These are phyloP conservation scores for Trichoderma sp. DNA, from an alignment of 2,329 filamentous ascomycete genomes.

Conservation along the genomic window DNA sequence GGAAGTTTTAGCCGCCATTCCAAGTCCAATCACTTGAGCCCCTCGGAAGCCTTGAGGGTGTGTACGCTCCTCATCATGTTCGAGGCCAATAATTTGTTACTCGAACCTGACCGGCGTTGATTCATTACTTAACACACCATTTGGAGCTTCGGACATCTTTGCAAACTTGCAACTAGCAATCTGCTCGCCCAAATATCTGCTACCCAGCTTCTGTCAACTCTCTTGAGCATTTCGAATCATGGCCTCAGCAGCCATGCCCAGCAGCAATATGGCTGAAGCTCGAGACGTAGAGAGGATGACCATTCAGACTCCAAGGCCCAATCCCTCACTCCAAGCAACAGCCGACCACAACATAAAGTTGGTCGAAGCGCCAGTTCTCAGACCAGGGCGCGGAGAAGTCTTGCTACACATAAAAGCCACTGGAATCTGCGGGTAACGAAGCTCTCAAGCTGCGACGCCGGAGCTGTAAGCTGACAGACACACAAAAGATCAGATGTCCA, in stretches of 20 bases:
- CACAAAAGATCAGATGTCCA: slow-evolving; percentile 14
- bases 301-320: background rate
- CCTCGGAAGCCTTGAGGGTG: background rate
- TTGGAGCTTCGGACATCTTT: too few species aligned
- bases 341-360: slow-evolving; percentile 13
- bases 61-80: background rate
- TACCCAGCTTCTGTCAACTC: background rate
- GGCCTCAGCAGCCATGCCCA: background rate
- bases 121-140: background rate
- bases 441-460: too few species aligned
- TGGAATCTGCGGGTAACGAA: slow-evolving; percentile 13
- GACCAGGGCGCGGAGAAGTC: slow-evolving; percentile 3
- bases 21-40: background rate
- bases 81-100: background rate
- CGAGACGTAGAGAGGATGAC: background rate
- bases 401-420: slow-evolving; percentile 6
- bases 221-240: background rate
- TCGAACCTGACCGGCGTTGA: too few species aligned
- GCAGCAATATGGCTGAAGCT: background rate
- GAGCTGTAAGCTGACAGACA: background rate
- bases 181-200: background rate
- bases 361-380: slow-evolving; percentile 5
- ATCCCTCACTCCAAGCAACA: slow-evolving; percentile 18
- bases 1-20: slow-evolving; percentile 21
- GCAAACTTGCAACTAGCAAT: background rate